Conservation (phyloP, 352 stramenopile genomes). For the Pythium dissotocum region DNA sequence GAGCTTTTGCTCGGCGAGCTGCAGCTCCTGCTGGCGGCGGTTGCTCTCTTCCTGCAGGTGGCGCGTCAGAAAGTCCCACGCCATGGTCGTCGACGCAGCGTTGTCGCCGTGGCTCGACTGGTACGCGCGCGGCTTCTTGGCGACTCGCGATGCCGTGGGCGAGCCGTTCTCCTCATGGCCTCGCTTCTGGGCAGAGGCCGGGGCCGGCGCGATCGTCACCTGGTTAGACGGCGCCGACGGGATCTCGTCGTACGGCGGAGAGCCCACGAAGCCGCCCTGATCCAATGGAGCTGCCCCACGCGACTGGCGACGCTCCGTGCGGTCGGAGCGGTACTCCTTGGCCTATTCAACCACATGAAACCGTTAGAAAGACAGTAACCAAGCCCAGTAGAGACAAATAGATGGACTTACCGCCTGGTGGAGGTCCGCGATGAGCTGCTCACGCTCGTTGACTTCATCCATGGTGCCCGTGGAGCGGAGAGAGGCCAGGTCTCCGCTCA, state of each 20-base stretch:
- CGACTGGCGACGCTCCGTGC: constrained; percentile 19
- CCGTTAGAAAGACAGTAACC: no score
- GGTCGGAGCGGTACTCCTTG: constrained; percentile 23
- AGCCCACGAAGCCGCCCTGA: constrained; percentile 8
- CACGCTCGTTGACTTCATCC: constrained; percentile 26
- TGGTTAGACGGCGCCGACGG: neutral
- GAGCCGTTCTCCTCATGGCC: constrained; percentile 20
- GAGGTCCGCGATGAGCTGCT: constrained; percentile 28
- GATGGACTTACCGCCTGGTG: constrained; percentile 19
- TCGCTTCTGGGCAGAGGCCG: constrained; percentile 12
- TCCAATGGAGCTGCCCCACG: constrained; percentile 10
- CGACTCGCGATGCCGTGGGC: neutral
- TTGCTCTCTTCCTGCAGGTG: constrained; percentile 20
- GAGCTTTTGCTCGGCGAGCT: constrained; percentile 22
- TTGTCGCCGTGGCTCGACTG: constrained; percentile 2
- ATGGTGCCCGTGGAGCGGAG: constrained; percentile 21
- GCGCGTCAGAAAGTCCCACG: constrained; percentile 26
- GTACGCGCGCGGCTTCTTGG: constrained; percentile 16
- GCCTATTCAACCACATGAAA: constrained; percentile 3
- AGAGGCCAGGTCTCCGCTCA: constrained; percentile 26
- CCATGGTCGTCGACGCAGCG: constrained; percentile 3
- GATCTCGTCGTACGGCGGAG: neutral
- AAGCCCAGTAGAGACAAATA: neutral
- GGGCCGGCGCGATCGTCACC: neutral
- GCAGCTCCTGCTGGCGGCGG: constrained; percentile 22